Evolutionary conservation across 345 rosid species (phyloP), one percentile per base, ranked within the genome.

Genomic region (Cardamine chenopodiifolia): DNA sequence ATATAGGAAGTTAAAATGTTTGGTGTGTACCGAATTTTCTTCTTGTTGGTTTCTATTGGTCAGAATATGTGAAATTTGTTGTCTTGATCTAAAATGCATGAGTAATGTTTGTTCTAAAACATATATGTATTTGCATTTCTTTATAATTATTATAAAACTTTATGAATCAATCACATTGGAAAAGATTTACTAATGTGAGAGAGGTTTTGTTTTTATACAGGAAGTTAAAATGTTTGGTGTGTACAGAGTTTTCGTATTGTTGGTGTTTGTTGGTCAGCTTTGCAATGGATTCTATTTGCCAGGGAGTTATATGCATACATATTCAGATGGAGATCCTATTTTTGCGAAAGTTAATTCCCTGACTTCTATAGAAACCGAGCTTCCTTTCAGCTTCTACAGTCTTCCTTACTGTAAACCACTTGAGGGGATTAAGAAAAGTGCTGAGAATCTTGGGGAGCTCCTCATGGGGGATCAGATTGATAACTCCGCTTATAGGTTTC

Each of bases 401-500:
- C 91, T 93, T 66, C 97, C 96, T 71, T 90, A 90, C 49, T 90
- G 96, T 72, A 5, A 66, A 72, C 90, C 93, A 1, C n/a, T 42
- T 1, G 87, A 56, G 7, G 89, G 91, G 8, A 73, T 88, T 6
- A 90, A 86, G 79, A 90, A 84, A 53, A 90, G 93, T 44, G 93
- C 93, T 0, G 93, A 90, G 88, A 90, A 88, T 86, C 91, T 90
- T n/a, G 96, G 96, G 20, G 93, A 90, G 78, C 91, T 88, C 59
- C 91, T 90, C 23, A 87, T 90, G 93, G 96, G 96, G 67, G 96
- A 90, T 85, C 93, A 90, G 85, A 90, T 90, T 55, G 96, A 88
- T 75, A 90, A 90, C 85, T 88, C 96, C 3, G 89, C 96, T 4
- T 90, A 90, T 68, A 70, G 84, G 83, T 90, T 90, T 76, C 84